These are phyloP conservation scores for Cryphonectria carpinicola DNA, from an alignment of 2,329 filamentous ascomycete genomes.

Conservation along the genomic window DNA sequence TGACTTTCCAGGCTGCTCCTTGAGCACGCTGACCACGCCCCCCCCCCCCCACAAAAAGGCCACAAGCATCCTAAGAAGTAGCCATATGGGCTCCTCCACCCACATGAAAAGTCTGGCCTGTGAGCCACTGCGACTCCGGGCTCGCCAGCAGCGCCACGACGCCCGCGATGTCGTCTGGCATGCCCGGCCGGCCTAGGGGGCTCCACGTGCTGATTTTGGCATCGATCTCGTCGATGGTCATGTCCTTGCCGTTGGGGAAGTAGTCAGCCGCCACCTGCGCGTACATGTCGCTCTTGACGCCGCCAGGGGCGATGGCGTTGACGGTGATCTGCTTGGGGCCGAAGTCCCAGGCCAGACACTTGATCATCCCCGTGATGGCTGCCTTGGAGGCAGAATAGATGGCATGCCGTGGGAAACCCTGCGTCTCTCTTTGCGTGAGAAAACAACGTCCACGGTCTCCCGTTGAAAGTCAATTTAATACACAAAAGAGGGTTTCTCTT, in stretches of 20 bases:
- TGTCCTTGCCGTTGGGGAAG: conserved; percentile 20
- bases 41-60: background rate
- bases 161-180: conserved; percentile 39
- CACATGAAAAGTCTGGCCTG: conserved; percentile 31
- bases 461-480: too few species aligned
- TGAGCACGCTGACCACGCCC: background rate
- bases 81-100: conserved; percentile 29
- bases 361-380: conserved; percentile 17
- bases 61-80: conserved; percentile 3
- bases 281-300: conserved; percentile 27
- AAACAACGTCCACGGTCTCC: background rate
- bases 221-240: conserved; percentile 25
- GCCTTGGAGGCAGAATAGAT: conserved; percentile 21
- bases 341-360: conserved; percentile 21
- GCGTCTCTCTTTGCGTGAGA: background rate
- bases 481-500: conserved; percentile 14
- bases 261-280: conserved; percentile 23
- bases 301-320: conserved; percentile 32
- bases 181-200: conserved; percentile 21
- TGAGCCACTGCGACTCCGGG: conserved; percentile 29
- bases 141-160: conserved; percentile 43
- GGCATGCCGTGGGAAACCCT: conserved; percentile 19
- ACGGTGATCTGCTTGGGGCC: conserved; percentile 30
- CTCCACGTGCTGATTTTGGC: conserved; percentile 14
- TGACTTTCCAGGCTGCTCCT: background rate